Evolutionary conservation across 129 eudicot species (phyloP).

Genomic region (Scalesia atractyloides): DNA sequence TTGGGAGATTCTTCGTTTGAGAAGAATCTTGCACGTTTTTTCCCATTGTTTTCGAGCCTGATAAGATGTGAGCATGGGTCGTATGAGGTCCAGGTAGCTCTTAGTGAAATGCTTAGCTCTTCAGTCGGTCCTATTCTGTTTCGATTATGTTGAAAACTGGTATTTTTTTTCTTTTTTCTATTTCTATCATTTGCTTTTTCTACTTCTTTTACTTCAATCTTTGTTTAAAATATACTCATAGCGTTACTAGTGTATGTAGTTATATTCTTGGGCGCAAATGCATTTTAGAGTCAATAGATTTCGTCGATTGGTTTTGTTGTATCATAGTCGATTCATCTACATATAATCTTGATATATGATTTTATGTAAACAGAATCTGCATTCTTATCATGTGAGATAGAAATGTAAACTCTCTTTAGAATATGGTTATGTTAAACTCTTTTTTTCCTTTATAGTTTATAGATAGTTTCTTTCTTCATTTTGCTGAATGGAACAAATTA

Average conservation of each 20-base stretch:
- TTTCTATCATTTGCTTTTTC: constrained; percentile 15
- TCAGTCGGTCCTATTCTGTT: constrained; percentile 81
- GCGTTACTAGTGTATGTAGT: constrained; percentile 18
- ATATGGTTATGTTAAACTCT: not conserved
- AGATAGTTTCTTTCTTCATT: not conserved
- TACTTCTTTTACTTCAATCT: constrained; percentile 43
- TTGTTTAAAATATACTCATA: constrained; percentile 11
- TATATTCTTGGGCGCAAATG: not conserved
- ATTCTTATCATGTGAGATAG: not conserved
- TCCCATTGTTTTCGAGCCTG: constrained; percentile 71
- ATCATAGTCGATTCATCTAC: constrained; percentile 1
- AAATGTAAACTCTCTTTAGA: not conserved
- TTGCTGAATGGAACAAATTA: not conserved
- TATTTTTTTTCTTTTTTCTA: not conserved
- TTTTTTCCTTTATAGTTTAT: not conserved
- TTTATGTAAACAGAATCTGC: not conserved
- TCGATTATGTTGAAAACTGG: constrained; percentile 57
- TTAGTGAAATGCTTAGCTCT: constrained; percentile 77
- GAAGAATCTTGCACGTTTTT: constrained; percentile 57
- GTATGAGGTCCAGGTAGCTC: constrained; percentile 71
- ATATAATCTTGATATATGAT: constrained; percentile 12
- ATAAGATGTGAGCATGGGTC: constrained; percentile 96
- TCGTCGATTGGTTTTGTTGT: not conserved
- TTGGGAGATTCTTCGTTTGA: constrained; percentile 74
- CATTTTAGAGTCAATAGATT: constrained; percentile 18